phyloP scores from a whole-genome alignment of 2,329 filamentous ascomycete species.

The Colletotrichum simmondsii region DNA sequence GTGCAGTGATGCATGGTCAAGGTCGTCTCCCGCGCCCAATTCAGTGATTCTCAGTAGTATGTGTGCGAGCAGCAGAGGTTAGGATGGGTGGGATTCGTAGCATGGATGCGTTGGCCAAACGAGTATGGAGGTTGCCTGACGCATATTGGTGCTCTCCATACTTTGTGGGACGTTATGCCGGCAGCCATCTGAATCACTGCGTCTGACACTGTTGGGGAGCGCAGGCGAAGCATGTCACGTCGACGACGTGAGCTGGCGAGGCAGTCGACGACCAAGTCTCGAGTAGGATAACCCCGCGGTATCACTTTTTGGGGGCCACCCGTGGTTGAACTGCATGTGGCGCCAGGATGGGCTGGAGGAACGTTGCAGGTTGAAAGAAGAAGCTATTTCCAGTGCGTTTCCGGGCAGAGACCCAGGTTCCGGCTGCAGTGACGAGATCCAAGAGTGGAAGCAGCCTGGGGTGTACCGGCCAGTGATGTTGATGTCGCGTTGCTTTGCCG shows the following conservation, averaged over 20 bases:
- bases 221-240: background rate
- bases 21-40: conserved; percentile 26
- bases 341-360: conserved; percentile 2
- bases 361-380: conserved; percentile 11
- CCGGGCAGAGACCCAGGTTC: background rate
- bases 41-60: conserved; percentile 15
- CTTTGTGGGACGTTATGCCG: conserved; percentile 19
- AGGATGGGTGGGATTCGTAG: background rate
- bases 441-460: background rate
- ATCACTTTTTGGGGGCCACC: background rate
- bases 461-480: background rate
- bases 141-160: background rate
- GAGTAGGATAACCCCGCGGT: background rate
- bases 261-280: background rate
- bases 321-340: background rate
- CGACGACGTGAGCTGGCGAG: background rate
- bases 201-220: background rate
- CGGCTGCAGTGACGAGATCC: background rate
- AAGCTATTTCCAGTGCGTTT: background rate
- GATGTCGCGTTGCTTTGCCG: background rate
- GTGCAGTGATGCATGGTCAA: conserved; percentile 17
- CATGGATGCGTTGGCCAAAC: conserved; percentile 25
- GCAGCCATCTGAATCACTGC: background rate
- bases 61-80: background rate
- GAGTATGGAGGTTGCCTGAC: background rate